Base-by-base conservation (phyloP, 192 early-diverging fungal species). In the Powellomyces hirtus region DNA sequence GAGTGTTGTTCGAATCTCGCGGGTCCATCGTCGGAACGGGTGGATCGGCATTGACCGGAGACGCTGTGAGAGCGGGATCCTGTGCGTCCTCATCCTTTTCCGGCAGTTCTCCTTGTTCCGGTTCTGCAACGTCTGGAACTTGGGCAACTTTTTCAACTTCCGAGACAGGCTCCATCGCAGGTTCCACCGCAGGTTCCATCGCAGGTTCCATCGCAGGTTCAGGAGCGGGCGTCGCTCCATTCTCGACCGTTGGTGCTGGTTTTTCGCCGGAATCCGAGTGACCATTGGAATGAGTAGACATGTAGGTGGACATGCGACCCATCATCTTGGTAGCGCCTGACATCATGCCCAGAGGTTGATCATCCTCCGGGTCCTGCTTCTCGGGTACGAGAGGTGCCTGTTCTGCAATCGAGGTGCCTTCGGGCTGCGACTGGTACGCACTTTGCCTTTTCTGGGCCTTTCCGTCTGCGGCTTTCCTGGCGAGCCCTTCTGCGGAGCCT, bases 261-360 rank as follows among this genome's bases (percentile, higher is more conserved):
- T 18, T 24, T 24, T 49, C 26, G 5, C 26, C n/a, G 14, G n/a
- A 2, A 49, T 49, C 46, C n/a, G 46, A 18, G 2, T 3, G 2
- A 2, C 26, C 53, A 29, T 18, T 18, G 27, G 53, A 56, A 30
- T 56, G 6, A 5, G 16, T 56, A 4, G 53, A 56, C 16, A 56
- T 56, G 26, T 56, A 56, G 5, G 53, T 31, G 27, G 53, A 56
- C 53, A 56, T 56, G 53, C 53, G 53, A 20, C 24, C 13, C 29
- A 31, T 27, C 53, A 31, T 56, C 18, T 56, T 56, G 18, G 16
- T 29, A 16, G n/a, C 46, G 26, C n/a, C 46, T 3, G 46, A 18
- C n/a, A 49, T 24, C 46, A 49, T 18, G n/a, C n/a, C 46, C 46
- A 49, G 46, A 5, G 46, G 46, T 16, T 49, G 46, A 49, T 49